Evolutionary conservation across 805 yeast species (phyloP).

Genomic region (Nakazawaea anatomiae): DNA sequence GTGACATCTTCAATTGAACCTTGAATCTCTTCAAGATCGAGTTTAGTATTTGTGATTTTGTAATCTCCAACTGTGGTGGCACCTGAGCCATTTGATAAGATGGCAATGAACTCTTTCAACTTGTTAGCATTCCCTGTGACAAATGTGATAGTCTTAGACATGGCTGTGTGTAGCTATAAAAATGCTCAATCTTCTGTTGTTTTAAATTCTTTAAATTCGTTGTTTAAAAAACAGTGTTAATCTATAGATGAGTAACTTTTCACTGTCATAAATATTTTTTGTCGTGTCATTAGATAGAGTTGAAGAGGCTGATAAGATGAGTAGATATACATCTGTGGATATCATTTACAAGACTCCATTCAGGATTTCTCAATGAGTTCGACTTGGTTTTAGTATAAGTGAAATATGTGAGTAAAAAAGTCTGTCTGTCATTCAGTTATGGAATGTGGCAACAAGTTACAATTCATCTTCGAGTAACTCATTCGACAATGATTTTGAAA

Average conservation of each 20-base stretch:
- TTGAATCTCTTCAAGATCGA: slow-evolving; percentile 89
- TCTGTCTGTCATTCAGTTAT: too few species aligned
- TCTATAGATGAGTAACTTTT: background rate
- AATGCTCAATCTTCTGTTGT: too few species aligned
- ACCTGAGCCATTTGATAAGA: slow-evolving; percentile 42
- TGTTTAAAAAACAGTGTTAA: background rate
- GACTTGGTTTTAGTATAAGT: too few species aligned
- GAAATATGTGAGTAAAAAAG: too few species aligned
- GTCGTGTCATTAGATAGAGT: background rate
- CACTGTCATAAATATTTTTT: background rate
- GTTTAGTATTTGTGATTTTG: slow-evolving; percentile 50
- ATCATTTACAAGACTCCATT: background rate
- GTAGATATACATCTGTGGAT: background rate
- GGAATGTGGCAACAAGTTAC: too few species aligned
- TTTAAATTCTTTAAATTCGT: background rate
- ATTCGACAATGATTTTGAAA: too few species aligned
- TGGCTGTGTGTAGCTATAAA: background rate
- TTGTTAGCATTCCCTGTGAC: slow-evolving; percentile 78
- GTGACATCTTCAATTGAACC: slow-evolving; percentile 84
- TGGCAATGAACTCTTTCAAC: slow-evolving; percentile 75
- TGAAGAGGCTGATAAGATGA: background rate
- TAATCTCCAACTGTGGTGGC: slow-evolving; percentile 37
- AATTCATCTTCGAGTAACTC: too few species aligned
- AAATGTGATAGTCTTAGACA: slow-evolving; percentile 23
- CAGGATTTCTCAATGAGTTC: too few species aligned